Evolutionary conservation across 208 protist species (phyloP).

Genomic region (Trypanosomatidae sp.): DNA sequence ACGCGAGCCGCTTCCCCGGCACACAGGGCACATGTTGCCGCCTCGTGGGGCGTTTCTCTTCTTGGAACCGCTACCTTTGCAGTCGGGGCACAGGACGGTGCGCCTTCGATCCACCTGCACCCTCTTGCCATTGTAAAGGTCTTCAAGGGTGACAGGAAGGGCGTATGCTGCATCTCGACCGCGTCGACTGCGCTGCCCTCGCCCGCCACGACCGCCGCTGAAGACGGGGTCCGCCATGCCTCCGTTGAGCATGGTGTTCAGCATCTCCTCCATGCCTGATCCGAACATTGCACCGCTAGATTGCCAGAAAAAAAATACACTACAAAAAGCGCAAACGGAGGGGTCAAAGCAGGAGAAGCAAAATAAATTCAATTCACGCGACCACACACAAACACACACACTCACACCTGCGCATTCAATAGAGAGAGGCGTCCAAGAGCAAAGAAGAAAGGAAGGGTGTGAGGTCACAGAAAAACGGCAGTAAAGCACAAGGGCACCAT

Average conservation of each 20-base stretch:
- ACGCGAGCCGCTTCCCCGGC: conserved; percentile 90
- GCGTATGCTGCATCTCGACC: conserved; percentile 27
- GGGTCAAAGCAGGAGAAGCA: not conserved
- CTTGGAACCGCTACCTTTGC: conserved; percentile 64
- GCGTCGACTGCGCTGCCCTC: conserved; percentile 21
- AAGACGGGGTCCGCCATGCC: conserved; percentile 4
- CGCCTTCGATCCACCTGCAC: conserved; percentile 41
- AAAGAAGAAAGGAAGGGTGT: not conserved
- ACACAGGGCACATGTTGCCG: conserved; percentile 64
- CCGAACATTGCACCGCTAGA: conserved; percentile 35
- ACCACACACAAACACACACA: not conserved
- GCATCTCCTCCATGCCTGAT: conserved; percentile 58
- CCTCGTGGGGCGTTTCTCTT: conserved; percentile 8
- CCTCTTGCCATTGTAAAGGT: conserved; percentile 82
- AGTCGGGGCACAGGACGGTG: conserved; percentile 56
- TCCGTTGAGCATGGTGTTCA: conserved; percentile 75
- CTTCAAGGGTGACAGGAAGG: conserved; percentile 67
- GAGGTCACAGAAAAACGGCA: not conserved
- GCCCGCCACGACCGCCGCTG: conserved; percentile 5
- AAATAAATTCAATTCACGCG: not conserved
- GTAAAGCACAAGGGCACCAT: not conserved
- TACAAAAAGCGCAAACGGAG: not conserved
- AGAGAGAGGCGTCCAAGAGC: not conserved
- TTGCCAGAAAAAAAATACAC: not conserved
- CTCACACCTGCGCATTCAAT: not conserved